Conservation (phyloP, 768 basidiomycete species). For the Podaxis rugospora region DNA sequence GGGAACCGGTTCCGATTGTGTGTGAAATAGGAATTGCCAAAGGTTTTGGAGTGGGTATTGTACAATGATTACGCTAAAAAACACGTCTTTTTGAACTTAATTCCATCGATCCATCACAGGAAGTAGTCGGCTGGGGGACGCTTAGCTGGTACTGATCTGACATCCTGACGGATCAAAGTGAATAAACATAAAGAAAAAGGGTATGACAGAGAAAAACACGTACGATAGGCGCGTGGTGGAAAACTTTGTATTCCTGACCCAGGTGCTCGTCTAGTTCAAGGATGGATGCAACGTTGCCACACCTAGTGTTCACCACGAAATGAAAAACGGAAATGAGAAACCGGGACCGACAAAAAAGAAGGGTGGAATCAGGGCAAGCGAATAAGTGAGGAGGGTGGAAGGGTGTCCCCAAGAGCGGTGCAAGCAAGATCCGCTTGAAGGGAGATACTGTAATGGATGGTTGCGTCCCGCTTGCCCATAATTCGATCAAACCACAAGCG, state of each 20-base stretch:
- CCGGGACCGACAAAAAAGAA: neutral
- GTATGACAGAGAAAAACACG: constrained; percentile 23
- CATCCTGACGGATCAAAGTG: constrained; percentile 47
- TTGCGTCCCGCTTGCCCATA: neutral
- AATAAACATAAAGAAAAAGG: constrained; percentile 4
- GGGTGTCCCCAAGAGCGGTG: neutral
- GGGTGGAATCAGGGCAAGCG: constrained; percentile 5
- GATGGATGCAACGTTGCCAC: constrained; percentile 95
- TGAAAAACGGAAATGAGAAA: neutral
- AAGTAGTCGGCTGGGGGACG: constrained; percentile 88
- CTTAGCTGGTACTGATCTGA: constrained; percentile 77
- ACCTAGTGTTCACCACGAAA: constrained; percentile 39
- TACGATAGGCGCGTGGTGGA: constrained; percentile 84
- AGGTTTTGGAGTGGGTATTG: neutral
- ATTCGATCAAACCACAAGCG: neutral
- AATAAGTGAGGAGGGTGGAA: constrained; percentile 8
- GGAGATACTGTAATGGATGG: neutral
- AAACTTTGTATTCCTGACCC: constrained; percentile 93
- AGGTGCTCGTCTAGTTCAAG: constrained; percentile 92
- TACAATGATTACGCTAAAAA: neutral
- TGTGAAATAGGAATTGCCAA: neutral
- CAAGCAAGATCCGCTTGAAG: constrained; percentile 9
- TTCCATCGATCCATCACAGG: constrained; percentile 34
- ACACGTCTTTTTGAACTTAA: neutral
- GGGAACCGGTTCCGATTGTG: neutral